Conservation (phyloP, 2,329 filamentous ascomycete genomes). For the Talaromyces sp. region DNA sequence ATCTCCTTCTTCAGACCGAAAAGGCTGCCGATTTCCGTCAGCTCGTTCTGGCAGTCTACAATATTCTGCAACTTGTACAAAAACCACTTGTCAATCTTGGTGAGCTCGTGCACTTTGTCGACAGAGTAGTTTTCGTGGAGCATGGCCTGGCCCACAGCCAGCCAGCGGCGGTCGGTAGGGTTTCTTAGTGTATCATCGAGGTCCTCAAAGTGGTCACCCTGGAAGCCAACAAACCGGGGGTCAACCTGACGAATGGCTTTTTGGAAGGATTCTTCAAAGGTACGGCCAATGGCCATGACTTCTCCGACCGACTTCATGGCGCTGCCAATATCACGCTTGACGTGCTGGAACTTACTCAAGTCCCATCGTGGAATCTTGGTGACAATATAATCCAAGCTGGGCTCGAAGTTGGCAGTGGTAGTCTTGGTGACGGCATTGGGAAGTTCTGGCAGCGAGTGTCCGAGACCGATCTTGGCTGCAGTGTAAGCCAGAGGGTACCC, state of each 20-base stretch:
- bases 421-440: constrained; percentile 98
- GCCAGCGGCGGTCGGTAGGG: constrained; percentile 93
- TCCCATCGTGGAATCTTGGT: constrained; percentile 99
- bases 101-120: constrained; percentile 85
- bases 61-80: constrained; percentile 97
- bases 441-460: constrained; percentile 89
- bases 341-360: constrained; percentile 97
- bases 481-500: constrained; percentile 97
- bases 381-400: constrained; percentile 94
- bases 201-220: constrained; percentile 91
- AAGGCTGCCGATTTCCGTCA: constrained; percentile 78
- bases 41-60: constrained; percentile 80
- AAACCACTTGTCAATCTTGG: constrained; percentile 99
- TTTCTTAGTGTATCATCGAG: constrained; percentile 86
- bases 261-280: constrained; percentile 98
- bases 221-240: constrained; percentile 84
- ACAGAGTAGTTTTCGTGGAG: constrained; percentile 94
- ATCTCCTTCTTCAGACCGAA: constrained; percentile 83
- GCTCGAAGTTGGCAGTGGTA: constrained; percentile 98
- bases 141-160: constrained; percentile 97
- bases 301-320: constrained; percentile 99
- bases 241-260: constrained; percentile 98
- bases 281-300: constrained; percentile 98
- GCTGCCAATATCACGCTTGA: constrained; percentile 94
- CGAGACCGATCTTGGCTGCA: constrained; percentile 95